Percentiles rank a stretch among this genome's conserved stretches.
These are phyloP conservation scores for Ophiostoma sp. DNA, from an alignment of 2,329 filamentous ascomycete species.

Conservation along the genomic window DNA sequence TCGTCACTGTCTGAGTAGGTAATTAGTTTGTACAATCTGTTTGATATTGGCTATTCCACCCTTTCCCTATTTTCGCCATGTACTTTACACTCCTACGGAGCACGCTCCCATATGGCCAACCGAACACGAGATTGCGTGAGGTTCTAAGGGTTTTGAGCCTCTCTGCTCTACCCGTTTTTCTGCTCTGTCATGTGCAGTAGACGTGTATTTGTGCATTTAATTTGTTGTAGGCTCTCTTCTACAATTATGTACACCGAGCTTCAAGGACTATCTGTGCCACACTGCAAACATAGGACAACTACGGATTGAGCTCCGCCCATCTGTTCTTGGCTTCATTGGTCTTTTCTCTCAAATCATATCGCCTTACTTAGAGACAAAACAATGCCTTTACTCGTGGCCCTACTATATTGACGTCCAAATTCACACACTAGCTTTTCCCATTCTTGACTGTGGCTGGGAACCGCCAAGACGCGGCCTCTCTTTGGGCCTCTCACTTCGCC, in stretches of 20 bases:
- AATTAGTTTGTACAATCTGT: not conserved
- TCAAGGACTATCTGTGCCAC: not conserved
- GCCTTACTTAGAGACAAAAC: no score
- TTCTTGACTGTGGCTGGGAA: not conserved
- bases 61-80: not conserved
- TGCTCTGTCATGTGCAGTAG: not conserved
- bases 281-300: not conserved
- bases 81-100: not conserved
- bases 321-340: not conserved
- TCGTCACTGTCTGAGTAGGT: not conserved
- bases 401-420: not conserved
- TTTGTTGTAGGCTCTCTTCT: not conserved
- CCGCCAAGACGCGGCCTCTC: slow-evolving; percentile 5
- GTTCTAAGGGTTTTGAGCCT: not conserved
- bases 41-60: slow-evolving; percentile 6
- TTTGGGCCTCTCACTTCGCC: not conserved
- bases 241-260: not conserved
- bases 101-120: not conserved
- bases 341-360: not conserved
- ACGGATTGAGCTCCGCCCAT: not conserved
- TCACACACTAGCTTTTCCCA: not conserved
- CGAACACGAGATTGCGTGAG: not conserved
- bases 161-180: not conserved
- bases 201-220: not conserved
- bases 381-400: no score